Conservation (phyloP, 768 basidiomycete species). For the Trametes gibbosa region DNA sequence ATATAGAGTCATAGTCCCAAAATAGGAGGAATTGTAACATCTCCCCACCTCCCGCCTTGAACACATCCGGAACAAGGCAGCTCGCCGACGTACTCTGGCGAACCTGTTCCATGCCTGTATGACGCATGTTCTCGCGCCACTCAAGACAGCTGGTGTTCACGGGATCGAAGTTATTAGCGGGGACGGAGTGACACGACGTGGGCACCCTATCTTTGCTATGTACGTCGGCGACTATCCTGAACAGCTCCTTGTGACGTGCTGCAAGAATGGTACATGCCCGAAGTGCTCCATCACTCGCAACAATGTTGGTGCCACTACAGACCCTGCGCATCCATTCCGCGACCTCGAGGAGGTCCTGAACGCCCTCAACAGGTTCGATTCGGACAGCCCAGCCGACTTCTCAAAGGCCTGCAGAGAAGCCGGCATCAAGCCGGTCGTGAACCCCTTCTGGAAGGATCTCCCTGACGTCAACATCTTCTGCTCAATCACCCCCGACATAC, state of each 20-base stretch:
- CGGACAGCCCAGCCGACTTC: not conserved
- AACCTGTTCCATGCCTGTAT: conserved; percentile 41
- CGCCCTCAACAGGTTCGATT: not conserved
- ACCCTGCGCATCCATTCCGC: not conserved
- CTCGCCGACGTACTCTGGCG: conserved; percentile 25
- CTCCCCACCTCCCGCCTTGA: conserved; percentile 18
- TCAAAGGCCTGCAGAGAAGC: conserved; percentile 23
- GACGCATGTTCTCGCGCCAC: conserved; percentile 27
- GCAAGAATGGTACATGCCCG: conserved; percentile 16
- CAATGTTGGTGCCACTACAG: not conserved
- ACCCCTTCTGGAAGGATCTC: conserved; percentile 4
- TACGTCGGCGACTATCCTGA: conserved; percentile 25
- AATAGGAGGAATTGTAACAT: no score
- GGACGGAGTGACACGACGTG: conserved; percentile 39
- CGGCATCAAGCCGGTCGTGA: conserved; percentile 1
- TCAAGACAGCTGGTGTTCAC: conserved; percentile 27
- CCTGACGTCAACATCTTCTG: conserved; percentile 7
- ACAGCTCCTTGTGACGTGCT: conserved; percentile 19
- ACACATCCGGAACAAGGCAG: conserved; percentile 13
- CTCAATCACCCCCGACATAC: conserved; percentile 17
- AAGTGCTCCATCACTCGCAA: not conserved
- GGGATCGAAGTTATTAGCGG: conserved; percentile 35
- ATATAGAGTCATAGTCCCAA: no score
- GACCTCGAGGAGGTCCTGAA: not conserved
- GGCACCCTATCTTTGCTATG: conserved; percentile 27